Evolutionary conservation across 1,284 basidiomycete species (phyloP).

Genomic region (Moesziomyces parantarcticus): DNA sequence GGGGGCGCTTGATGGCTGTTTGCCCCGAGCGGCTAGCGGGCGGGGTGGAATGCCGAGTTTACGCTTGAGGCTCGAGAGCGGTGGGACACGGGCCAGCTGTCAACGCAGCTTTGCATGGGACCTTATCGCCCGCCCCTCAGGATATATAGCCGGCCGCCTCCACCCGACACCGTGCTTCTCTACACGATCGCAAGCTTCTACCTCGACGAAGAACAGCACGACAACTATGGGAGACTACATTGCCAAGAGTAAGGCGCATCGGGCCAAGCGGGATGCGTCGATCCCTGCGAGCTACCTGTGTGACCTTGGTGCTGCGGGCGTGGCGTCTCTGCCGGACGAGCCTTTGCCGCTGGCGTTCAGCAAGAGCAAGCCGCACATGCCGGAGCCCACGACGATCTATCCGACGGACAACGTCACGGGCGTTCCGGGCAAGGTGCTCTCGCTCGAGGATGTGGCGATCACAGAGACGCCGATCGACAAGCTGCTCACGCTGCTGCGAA

Average conservation of each 20-base stretch:
- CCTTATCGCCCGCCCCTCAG: background rate
- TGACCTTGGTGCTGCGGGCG: slow-evolving; percentile 21
- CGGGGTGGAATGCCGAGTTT: too few species aligned
- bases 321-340: slow-evolving; percentile 28
- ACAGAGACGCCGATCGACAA: slow-evolving; percentile 37
- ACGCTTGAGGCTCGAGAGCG: too few species aligned
- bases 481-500: slow-evolving; percentile 24
- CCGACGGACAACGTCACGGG: slow-evolving; percentile 24
- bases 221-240: slow-evolving; percentile 34
- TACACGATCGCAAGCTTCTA: background rate
- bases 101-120: background rate
- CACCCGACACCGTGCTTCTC: too few species aligned
- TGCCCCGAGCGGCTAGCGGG: too few species aligned
- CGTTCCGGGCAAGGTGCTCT: slow-evolving; percentile 26
- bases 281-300: slow-evolving; percentile 22
- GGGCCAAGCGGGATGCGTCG: slow-evolving; percentile 32
- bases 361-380: slow-evolving; percentile 24
- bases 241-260: slow-evolving; percentile 17
- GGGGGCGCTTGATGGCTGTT: too few species aligned
- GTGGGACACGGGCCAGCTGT: background rate
- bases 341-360: slow-evolving; percentile 28
- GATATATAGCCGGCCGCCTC: background rate
- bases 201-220: background rate
- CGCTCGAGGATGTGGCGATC: slow-evolving; percentile 39
- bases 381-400: slow-evolving; percentile 35